Percentiles rank a stretch among this genome's conserved stretches.
phyloP scores from a whole-genome alignment of 371 early-diverging fungal genomes.

The Syncephalastrum sp. region DNA sequence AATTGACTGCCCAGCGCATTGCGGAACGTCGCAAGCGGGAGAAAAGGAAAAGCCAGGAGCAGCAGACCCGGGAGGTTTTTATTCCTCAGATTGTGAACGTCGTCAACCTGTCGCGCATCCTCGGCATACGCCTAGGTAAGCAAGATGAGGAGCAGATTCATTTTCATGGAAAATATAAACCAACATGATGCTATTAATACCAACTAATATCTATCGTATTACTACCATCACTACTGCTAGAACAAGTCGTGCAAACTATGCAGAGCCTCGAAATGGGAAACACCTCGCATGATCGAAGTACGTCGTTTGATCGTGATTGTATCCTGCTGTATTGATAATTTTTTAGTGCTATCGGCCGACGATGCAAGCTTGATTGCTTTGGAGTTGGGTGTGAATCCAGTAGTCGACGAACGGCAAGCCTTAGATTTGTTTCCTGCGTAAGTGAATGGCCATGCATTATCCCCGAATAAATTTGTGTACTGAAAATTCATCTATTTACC shows the following conservation, averaged over 20 bases:
- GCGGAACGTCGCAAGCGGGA: no score
- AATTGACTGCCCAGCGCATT: no score
- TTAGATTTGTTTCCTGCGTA: conserved; percentile 64
- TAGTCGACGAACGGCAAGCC: conserved; percentile 61
- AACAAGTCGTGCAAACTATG: conserved; percentile 70
- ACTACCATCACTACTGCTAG: conserved; percentile 16
- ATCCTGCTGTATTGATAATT: neutral
- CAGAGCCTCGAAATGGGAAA: conserved; percentile 74
- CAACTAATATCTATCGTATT: neutral
- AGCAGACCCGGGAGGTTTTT: conserved; percentile 62
- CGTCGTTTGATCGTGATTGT: conserved; percentile 11
- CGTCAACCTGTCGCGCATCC: conserved; percentile 73
- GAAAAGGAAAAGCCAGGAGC: conserved; percentile 1
- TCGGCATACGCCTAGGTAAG: conserved; percentile 72
- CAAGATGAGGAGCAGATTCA: neutral
- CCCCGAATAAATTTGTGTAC: no score
- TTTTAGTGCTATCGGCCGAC: conserved; percentile 73
- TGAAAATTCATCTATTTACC: no score
- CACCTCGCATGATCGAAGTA: conserved; percentile 65
- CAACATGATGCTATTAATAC: no score
- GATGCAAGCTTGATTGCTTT: conserved; percentile 84
- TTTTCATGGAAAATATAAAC: neutral
- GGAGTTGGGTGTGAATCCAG: conserved; percentile 84
- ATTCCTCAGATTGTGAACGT: conserved; percentile 85
- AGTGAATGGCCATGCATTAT: neutral